phyloP scores from a whole-genome alignment of 345 rosid species.

The Alliaria petiolata region DNA sequence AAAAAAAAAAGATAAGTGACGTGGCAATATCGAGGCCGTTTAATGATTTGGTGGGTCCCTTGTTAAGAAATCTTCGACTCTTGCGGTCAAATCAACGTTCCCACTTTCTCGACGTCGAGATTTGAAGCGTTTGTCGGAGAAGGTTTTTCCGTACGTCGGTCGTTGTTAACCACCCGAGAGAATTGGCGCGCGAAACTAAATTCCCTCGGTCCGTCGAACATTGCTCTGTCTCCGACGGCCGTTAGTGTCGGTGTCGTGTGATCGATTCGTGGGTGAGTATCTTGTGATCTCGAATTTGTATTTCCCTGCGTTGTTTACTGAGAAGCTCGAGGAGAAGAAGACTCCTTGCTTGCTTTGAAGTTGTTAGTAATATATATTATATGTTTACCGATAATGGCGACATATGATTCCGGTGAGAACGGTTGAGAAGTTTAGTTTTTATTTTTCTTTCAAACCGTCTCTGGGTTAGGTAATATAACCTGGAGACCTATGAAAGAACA shows the following conservation, averaged over 20 bases:
- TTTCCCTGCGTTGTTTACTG: background rate
- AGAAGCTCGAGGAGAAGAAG: background rate
- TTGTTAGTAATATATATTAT: background rate
- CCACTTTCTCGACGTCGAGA: background rate
- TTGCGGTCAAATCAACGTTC: background rate
- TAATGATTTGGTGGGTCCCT: background rate
- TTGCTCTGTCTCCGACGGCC: background rate
- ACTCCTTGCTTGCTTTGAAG: background rate
- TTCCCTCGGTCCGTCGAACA: background rate
- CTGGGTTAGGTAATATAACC: constrained; percentile 1
- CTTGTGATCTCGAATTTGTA: background rate
- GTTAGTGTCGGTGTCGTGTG: background rate
- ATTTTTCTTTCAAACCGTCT: background rate
- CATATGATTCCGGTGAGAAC: background rate
- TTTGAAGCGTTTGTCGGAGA: constrained; percentile 5
- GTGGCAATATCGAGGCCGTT: constrained; percentile 9
- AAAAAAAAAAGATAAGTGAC: background rate
- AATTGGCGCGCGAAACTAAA: background rate
- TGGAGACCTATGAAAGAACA: background rate
- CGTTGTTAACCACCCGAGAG: constrained; percentile 5
- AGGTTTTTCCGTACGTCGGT: background rate
- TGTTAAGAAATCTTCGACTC: background rate
- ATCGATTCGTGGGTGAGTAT: constrained; percentile 5
- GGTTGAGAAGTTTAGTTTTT: background rate
- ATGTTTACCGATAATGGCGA: background rate